Conservation (phyloP, 495 filamentous ascomycete genomes). For the Penicillium fimorum region DNA sequence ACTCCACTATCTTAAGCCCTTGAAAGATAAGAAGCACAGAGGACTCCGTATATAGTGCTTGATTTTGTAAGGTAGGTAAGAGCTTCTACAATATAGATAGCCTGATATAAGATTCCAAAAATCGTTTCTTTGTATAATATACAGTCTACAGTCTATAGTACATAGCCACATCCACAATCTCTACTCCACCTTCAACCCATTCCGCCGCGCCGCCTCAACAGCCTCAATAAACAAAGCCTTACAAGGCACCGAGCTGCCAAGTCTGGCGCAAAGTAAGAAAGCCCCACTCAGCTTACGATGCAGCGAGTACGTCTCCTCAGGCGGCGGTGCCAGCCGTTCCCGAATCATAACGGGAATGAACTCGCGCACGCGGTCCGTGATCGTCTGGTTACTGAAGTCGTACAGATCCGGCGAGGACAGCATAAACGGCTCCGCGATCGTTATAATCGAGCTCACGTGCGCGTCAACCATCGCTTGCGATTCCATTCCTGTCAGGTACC, state of each 20-base stretch:
- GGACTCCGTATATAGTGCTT: too few species aligned
- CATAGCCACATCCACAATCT: background rate
- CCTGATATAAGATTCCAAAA: background rate
- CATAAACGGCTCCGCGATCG: slow-evolving; percentile 89
- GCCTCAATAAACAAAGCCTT: slow-evolving; percentile 75
- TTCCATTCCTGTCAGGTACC: slow-evolving; percentile 91
- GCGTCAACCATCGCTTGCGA: slow-evolving; percentile 79
- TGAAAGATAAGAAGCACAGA: background rate
- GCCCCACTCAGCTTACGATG: slow-evolving; percentile 96
- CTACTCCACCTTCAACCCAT: slow-evolving; percentile 18
- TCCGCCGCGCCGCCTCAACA: slow-evolving; percentile 46
- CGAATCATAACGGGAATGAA: slow-evolving; percentile 90
- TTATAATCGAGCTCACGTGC: slow-evolving; percentile 76
- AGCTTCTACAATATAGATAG: too few species aligned
- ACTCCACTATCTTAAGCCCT: background rate
- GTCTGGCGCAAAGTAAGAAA: slow-evolving; percentile 83
- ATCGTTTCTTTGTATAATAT: background rate
- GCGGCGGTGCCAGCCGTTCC: slow-evolving; percentile 84
- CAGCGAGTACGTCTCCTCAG: slow-evolving; percentile 96
- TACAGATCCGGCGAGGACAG: slow-evolving; percentile 75
- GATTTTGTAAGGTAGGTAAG: too few species aligned
- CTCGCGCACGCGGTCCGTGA: slow-evolving; percentile 83
- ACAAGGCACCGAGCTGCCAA: slow-evolving; percentile 80
- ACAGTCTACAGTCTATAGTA: slow-evolving; percentile 2
- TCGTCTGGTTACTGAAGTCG: slow-evolving; percentile 90